phyloP scores from a whole-genome alignment of 2,329 filamentous ascomycete genomes.

The Botrytis paeoniae region DNA sequence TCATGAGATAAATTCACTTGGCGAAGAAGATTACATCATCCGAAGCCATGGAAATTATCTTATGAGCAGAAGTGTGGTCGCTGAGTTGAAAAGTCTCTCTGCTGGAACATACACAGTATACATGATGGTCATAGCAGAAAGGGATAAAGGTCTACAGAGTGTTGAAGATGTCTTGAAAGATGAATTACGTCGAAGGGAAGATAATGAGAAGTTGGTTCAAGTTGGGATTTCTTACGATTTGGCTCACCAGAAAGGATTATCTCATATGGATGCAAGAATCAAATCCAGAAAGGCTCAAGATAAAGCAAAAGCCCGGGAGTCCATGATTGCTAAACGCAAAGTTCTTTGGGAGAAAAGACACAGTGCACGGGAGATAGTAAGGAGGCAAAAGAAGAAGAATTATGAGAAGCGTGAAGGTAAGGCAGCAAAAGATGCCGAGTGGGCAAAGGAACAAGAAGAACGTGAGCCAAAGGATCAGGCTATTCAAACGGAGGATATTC shows the following conservation, averaged over 20 bases:
- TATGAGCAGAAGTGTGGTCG: conserved; percentile 56
- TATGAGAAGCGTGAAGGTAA: conserved; percentile 40
- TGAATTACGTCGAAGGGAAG: conserved; percentile 46
- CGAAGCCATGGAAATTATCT: conserved; percentile 57
- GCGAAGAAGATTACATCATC: conserved; percentile 58
- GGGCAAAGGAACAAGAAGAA: conserved; percentile 42
- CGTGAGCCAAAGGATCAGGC: conserved; percentile 35
- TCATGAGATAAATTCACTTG: conserved; percentile 49
- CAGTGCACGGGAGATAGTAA: conserved; percentile 39
- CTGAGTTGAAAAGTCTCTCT: conserved; percentile 55
- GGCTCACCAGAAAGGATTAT: conserved; percentile 56
- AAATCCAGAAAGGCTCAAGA: conserved; percentile 40
- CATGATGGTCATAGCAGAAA: conserved; percentile 52
- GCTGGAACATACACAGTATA: conserved; percentile 57
- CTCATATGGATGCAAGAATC: conserved; percentile 49
- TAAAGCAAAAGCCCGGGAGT: conserved; percentile 33
- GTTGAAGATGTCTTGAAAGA: conserved; percentile 56
- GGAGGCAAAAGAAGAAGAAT: conserved; percentile 43
- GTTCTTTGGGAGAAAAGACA: conserved; percentile 51
- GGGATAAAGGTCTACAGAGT: conserved; percentile 44
- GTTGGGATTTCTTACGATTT: conserved; percentile 58
- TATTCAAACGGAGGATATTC: conserved; percentile 31
- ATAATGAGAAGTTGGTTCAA: conserved; percentile 58
- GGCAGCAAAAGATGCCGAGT: conserved; percentile 42
- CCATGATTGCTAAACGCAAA: conserved; percentile 48